Percentiles rank a stretch among this genome's conserved stretches.
Conservation (phyloP, 2,329 filamentous ascomycete genomes). For the Knoxdaviesia capensis region DNA sequence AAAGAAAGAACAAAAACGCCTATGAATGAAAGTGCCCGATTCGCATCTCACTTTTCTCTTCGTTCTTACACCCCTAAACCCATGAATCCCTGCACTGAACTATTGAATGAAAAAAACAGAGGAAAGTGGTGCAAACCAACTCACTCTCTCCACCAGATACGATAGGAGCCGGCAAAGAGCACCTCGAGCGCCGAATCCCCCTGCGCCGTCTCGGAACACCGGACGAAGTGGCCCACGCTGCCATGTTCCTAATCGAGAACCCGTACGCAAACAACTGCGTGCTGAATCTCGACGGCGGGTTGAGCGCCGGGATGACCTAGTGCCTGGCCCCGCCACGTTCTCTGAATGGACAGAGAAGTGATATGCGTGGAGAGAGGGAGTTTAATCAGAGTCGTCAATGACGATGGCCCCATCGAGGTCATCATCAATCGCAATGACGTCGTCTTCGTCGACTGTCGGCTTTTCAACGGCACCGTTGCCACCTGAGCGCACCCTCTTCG, state of each 20-base stretch:
- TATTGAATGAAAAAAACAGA: not conserved
- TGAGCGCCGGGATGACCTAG: constrained; percentile 40
- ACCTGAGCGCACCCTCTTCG: constrained; percentile 28
- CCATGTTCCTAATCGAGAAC: constrained; percentile 57
- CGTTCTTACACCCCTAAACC: not conserved
- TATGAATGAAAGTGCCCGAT: too few relatives aligned
- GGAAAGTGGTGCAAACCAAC: not conserved
- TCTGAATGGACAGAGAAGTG: constrained; percentile 2
- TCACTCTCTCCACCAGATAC: constrained; percentile 1
- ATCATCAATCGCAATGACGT: constrained; percentile 29
- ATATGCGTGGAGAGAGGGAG: constrained; percentile 3
- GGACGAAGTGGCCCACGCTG: constrained; percentile 65
- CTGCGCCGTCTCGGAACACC: constrained; percentile 41
- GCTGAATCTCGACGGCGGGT: constrained; percentile 67
- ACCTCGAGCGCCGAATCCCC: constrained; percentile 5
- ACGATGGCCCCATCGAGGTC: constrained; percentile 35
- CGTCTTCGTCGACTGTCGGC: constrained; percentile 11
- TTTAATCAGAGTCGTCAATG: constrained; percentile 39
- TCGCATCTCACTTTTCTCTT: not conserved
- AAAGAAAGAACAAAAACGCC: too few relatives aligned
- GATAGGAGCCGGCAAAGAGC: not conserved
- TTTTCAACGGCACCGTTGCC: constrained; percentile 18
- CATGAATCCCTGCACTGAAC: not conserved
- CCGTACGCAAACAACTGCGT: constrained; percentile 74
- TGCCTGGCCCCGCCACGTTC: too few relatives aligned